Evolutionary conservation across 768 basidiomycete species (phyloP), one percentile per base, ranked within the genome.

Genomic region (Amylocystis lapponica): DNA sequence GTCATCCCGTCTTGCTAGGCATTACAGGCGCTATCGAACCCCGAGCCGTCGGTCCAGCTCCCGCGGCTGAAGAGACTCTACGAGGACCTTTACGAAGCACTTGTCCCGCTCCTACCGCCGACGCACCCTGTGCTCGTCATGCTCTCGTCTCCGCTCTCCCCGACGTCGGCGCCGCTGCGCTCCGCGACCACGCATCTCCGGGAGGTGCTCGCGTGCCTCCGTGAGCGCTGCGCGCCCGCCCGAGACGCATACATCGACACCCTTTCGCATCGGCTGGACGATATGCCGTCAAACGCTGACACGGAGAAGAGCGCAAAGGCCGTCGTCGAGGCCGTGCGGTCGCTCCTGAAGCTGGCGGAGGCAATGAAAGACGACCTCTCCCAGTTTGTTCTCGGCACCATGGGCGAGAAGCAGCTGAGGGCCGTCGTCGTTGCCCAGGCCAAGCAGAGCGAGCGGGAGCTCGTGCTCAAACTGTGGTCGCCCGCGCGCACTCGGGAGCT

Each of bases 301-400:
- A 50, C 36, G 17, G 31, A 30, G 6, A 50, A 58, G 9, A 66
- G 81, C 4, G 76, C 83, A 7, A 52, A 56, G 27, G 59, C 76
- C 1, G 61, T 82, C n/a, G 54, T 73, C 2, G 67, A 75, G 31
- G 71, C 69, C 4, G 54, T 73, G 23, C 75, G 66, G 47, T 63
- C 65, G 3, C 71, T 78, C 33, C 52, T 86, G 5, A 57, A 64
- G 12, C 63, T 86, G 12, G 62, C 76, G 0, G 77, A 82, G 31
- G 60, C 66, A n/a, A 83, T 88, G 80, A 83, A 78, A 56, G 65
- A 72, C 22, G 86, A 87, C 52, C 67, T 87, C 27, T 80, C 78
- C 10, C 71, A 78, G 43, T 77, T 82, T 36, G 66, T 83, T 10
- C 56, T 86, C 1, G 83, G 81, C 16, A 68, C 67, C 27, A 82